Evolutionary conservation across 257 asterid species (phyloP), one percentile per base, ranked within the genome.

Genomic region (Ballota nigra): DNA sequence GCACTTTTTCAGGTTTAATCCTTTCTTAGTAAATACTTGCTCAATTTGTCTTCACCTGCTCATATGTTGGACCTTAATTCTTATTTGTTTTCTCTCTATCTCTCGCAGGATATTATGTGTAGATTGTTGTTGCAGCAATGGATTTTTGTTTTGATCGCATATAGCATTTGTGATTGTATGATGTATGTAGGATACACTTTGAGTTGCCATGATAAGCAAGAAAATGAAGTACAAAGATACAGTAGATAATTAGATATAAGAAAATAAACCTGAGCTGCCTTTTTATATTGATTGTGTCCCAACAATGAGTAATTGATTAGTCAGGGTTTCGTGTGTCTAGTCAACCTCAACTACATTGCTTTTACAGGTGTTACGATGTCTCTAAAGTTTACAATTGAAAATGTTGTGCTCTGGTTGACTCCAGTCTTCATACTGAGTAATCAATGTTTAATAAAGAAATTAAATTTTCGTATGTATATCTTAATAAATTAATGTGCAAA

Each of bases 1-100:
- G 82, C 80, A 24, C 83, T 83, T 69, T 70, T 83, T 70, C 88
- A 83, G 88, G 88, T 81, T 51, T 58, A 57, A 45, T 49, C 51
- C 45, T 28, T 51, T 65, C 53, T 29, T n/a, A 56, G 29, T 8
- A 53, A 43, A 23, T 41, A 22, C 43, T 66, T 47, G 59, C 60
- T 26, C 60, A 45, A 15, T 11, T 23, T 66, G 57, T n/a, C 22
- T 45, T 33, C 19, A 23, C 45, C 56, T 64, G 24, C 55, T 20
- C 8, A 64, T 64, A 29, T 18, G 11, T 43, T 34, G 67, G n/a
- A 31, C 47, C 18, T 34, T 62, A 8, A 9, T 62, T 62, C 49
- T 62, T 62, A 62, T 61, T 34, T 18, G 26, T 28, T 8, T 12
- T 15, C 22, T 61, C n/a, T 29, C 0, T 26, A 1, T 28, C 23